A percentile compares a stretch with the other conserved stretches of the same genome.
These are phyloP conservation scores for Musa troglodytarum DNA, from an alignment of 176 grass and related monocot genomes.

Conservation along the genomic window DNA sequence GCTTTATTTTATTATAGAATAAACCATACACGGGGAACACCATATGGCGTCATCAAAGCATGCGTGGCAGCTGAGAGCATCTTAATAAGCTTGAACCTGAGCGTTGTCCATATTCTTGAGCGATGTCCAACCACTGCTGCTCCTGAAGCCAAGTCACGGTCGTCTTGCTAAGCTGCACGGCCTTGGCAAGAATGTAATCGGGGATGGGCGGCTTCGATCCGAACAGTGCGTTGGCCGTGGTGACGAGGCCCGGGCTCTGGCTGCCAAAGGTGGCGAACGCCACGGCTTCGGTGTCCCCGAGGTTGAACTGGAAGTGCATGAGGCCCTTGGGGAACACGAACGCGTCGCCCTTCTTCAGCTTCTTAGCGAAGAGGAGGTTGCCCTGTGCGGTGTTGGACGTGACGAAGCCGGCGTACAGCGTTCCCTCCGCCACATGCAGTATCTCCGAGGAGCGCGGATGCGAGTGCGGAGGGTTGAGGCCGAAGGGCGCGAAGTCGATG, in stretches of 20 bases:
- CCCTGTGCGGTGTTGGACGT: conserved; percentile 21
- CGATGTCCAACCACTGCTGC: neutral
- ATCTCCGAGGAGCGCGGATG: conserved; percentile 26
- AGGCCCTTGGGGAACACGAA: conserved; percentile 31
- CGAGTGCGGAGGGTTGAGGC: conserved; percentile 35
- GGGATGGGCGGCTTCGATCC: conserved; percentile 16
- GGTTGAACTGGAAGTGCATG: conserved; percentile 38
- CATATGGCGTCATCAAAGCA: too few species aligned
- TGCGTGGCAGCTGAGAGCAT: too few species aligned
- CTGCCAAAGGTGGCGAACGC: conserved; percentile 29
- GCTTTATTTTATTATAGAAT: too few species aligned
- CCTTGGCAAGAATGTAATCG: conserved; percentile 28
- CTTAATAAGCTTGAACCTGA: too few species aligned
- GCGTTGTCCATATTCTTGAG: neutral
- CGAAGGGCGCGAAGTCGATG: conserved; percentile 30
- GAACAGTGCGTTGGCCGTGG: conserved; percentile 24
- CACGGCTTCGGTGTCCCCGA: conserved; percentile 3
- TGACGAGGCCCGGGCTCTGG: conserved; percentile 27
- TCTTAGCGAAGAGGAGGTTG: conserved; percentile 28
- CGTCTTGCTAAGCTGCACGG: conserved; percentile 30
- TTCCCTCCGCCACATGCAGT: conserved; percentile 20
- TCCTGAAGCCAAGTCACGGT: conserved; percentile 21
- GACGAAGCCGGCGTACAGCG: conserved; percentile 33
- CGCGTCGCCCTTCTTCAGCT: conserved; percentile 26
- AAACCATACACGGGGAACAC: too few species aligned